phyloP scores from a whole-genome alignment of 371 early-diverging fungal genomes.

The Saksenaea oblongispora region DNA sequence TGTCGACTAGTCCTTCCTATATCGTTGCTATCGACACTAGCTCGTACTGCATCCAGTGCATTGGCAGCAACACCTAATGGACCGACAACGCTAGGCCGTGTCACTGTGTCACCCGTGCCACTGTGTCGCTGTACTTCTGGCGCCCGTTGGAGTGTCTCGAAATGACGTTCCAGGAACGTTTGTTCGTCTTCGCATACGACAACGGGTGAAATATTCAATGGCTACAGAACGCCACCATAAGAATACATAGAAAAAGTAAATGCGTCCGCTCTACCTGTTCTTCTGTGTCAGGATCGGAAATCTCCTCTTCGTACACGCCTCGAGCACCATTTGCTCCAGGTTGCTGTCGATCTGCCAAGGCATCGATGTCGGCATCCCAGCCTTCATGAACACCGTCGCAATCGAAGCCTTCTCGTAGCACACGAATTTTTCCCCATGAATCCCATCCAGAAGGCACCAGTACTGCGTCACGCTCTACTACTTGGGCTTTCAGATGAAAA shows the following conservation, averaged over 20 bases:
- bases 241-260: constrained; percentile 4
- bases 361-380: constrained; percentile 55
- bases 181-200: constrained; percentile 84
- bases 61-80: constrained; percentile 32
- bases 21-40: constrained; percentile 12
- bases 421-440: constrained; percentile 81
- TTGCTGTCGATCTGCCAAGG: constrained; percentile 32
- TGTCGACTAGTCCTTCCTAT: constrained; percentile 13
- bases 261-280: constrained; percentile 33
- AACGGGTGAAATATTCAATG: constrained; percentile 33
- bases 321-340: constrained; percentile 35
- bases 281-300: constrained; percentile 40
- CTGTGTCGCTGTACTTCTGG: constrained; percentile 23
- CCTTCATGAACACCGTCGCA: constrained; percentile 57
- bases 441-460: constrained; percentile 95
- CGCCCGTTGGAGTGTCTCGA: constrained; percentile 63
- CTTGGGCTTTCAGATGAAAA: constrained; percentile 72
- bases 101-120: constrained; percentile 28
- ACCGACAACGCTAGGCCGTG: constrained; percentile 39
- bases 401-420: constrained; percentile 76
- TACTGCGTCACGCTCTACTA: constrained; percentile 86
- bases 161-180: constrained; percentile 75
- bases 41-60: constrained; percentile 25
- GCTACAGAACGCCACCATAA: constrained; percentile 18
- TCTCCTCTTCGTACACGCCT: constrained; percentile 46